Conservation (phyloP, 106 monocot genomes). For the Dendrobium officinale region DNA sequence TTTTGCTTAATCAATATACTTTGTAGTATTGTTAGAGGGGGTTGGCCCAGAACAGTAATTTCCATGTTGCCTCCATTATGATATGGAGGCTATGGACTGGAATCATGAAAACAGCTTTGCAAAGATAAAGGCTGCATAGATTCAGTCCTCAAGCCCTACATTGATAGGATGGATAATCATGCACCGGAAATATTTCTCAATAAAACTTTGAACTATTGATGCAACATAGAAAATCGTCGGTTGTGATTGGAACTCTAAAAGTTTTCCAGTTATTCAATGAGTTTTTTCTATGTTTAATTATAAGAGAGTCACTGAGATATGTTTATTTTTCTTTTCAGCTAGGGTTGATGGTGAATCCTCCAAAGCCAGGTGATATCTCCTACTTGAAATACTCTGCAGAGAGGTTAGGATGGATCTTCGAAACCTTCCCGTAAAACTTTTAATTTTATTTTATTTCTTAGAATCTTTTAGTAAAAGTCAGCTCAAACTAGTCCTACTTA, state of each 20-base stretch:
- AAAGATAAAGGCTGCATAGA: neutral
- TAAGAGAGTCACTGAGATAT: neutral
- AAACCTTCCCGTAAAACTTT: neutral
- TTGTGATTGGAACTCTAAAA: neutral
- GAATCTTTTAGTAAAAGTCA: no score
- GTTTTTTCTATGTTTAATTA: neutral
- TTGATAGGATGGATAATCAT: neutral
- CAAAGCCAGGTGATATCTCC: conserved; percentile 93
- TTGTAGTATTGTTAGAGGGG: neutral
- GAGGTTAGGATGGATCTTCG: conserved; percentile 42
- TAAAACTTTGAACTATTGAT: neutral
- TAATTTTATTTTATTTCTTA: neutral
- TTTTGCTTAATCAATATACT: conserved; percentile 1
- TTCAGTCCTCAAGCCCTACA: neutral
- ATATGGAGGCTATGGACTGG: neutral
- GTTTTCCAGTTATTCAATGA: neutral
- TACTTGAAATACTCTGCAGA: conserved; percentile 73
- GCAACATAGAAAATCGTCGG: neutral
- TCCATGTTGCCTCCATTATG: neutral
- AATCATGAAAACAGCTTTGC: neutral
- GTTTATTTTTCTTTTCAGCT: conserved; percentile 47
- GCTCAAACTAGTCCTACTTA: no score
- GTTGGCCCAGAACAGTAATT: neutral
- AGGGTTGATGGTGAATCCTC: conserved; percentile 99
- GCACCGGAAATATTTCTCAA: neutral